phyloP scores from a whole-genome alignment of 441 rosid genomes.

The Eutrema salsugineum region DNA sequence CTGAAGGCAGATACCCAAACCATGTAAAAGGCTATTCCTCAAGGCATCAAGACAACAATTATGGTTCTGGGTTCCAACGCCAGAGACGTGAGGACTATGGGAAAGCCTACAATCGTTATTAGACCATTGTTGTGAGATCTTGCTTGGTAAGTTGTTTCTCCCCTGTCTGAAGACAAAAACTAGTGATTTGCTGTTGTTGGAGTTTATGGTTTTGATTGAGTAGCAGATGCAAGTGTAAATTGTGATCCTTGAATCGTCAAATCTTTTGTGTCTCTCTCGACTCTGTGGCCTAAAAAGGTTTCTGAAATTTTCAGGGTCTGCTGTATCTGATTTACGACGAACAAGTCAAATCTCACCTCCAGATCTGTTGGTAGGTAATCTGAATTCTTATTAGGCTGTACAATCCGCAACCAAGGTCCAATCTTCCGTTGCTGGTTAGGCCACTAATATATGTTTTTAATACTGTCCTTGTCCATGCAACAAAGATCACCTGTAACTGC shows the following conservation, averaged over 20 bases:
- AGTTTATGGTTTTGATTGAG: slow-evolving; percentile 18
- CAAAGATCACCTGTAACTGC: background rate
- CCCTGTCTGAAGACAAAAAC: slow-evolving; percentile 15
- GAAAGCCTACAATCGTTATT: slow-evolving; percentile 76
- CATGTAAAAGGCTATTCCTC: slow-evolving; percentile 64
- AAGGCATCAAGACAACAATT: slow-evolving; percentile 60
- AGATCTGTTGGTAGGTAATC: background rate
- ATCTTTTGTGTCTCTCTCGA: slow-evolving; percentile 11
- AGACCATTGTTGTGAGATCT: slow-evolving; percentile 29
- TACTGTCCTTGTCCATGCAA: background rate
- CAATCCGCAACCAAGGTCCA: background rate
- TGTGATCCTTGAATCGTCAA: slow-evolving; percentile 11
- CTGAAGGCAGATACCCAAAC: slow-evolving; percentile 61
- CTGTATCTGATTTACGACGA: background rate
- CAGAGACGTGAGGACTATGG: slow-evolving; percentile 85
- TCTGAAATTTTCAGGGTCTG: slow-evolving; percentile 55
- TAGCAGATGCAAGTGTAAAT: background rate
- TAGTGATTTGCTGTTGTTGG: slow-evolving; percentile 11
- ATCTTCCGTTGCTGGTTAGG: background rate
- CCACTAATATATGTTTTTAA: background rate
- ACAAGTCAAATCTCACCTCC: background rate
- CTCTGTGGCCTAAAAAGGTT: slow-evolving; percentile 29
- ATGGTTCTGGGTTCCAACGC: slow-evolving; percentile 56
- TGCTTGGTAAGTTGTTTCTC: slow-evolving; percentile 60
- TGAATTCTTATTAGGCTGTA: background rate